Evolutionary conservation across 768 basidiomycete genomes (phyloP), one percentile per base, ranked within the genome.

Genomic region (Rhizopogon vulgaris): DNA sequence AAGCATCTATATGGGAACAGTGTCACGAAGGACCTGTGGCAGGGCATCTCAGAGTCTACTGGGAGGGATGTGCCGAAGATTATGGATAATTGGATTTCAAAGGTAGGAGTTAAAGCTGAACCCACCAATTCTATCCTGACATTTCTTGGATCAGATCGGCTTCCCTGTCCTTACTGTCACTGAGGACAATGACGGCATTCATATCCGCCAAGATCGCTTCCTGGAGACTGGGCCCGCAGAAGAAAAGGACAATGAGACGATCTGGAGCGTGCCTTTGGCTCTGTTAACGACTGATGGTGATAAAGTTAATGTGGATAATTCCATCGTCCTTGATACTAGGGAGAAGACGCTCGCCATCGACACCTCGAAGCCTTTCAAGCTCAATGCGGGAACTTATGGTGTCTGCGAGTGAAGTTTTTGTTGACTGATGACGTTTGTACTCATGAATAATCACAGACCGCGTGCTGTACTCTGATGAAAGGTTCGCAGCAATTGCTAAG

Each of bases 1-100:
- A 81, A 84, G 56, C 85, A 90, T 58, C 71, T 93, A 7, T 98
- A 87, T 66, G 83, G 77, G 24, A 96, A 92, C 69, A 90, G 85
- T 43, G 80, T 84, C 43, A 94, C 93, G 3, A 79, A 77, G 41
- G 89, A 97, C 62, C 77, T 98, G 4, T 96, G 92, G 89, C 75
- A 84, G 51, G 93, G 91, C 28, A 90, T 97, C 51, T 73, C 79
- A 43, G 75, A 79, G 57, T 83, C 92, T 2, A 88, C 84, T 38
- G 85, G 79, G 7, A 63, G 84, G 18, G 83, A 96, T 58, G 78
- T 94, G 36, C 75, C 85, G 3, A 75, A 76, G 45, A 75, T 97
- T 59, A 94, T 97, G 90, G 81, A 90, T 53, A 87, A 86, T 64
- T 99, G 94, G 95, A 86, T 92, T 37, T 78, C 82, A 49, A 88